Percentiles rank a stretch among this genome's conserved stretches.
Evolutionary conservation across 2,329 filamentous ascomycete species (phyloP).

Genomic region (Diaporthe ampelina): DNA sequence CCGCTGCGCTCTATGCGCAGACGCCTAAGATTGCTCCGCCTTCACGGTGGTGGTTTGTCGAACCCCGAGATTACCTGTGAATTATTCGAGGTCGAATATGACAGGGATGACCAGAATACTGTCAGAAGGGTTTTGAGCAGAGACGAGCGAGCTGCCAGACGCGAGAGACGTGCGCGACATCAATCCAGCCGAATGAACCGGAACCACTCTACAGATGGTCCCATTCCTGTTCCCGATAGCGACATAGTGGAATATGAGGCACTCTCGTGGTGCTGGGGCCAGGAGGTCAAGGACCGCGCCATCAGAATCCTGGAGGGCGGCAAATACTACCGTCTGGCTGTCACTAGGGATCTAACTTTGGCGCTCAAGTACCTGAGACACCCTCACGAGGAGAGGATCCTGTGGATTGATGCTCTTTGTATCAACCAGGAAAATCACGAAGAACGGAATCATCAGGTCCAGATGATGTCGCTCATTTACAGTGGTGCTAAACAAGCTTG

Average conservation of each 20-base stretch:
- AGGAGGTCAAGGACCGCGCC: background rate
- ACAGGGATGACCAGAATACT: background rate
- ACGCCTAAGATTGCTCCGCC: background rate
- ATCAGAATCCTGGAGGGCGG: background rate
- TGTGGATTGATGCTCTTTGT: conserved; percentile 52
- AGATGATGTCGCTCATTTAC: conserved; percentile 53
- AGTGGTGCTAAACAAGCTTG: conserved; percentile 49
- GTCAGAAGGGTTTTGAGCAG: background rate
- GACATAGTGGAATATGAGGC: conserved; percentile 47
- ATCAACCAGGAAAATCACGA: conserved; percentile 40
- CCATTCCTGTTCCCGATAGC: background rate
- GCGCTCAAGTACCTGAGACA: conserved; percentile 41
- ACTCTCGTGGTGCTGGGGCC: conserved; percentile 33
- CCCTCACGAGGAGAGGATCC: conserved; percentile 24
- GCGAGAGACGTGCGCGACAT: background rate
- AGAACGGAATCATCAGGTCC: conserved; percentile 53
- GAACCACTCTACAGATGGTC: background rate
- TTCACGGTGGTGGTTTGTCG: background rate
- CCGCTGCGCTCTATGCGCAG: background rate
- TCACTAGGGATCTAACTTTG: conserved; percentile 4
- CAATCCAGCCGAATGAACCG: background rate
- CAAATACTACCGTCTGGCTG: background rate
- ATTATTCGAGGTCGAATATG: background rate
- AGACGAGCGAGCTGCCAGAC: background rate
- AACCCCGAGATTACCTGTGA: conserved; percentile 6